Evolutionary conservation across 768 basidiomycete species (phyloP).

Genomic region (Auricularia heimuer): DNA sequence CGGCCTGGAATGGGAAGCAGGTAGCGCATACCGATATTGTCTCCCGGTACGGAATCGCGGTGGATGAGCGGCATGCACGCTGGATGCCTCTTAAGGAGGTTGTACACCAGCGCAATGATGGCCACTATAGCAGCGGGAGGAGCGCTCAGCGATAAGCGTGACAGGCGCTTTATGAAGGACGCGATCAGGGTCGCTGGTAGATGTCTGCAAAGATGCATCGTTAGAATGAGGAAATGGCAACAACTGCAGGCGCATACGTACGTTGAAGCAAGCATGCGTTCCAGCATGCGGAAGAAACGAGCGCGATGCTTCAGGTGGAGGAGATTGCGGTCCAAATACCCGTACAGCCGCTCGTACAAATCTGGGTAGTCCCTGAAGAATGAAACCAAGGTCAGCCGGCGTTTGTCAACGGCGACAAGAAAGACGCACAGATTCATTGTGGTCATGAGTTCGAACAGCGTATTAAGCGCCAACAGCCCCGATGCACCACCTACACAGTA

Average conservation of each 20-base stretch:
- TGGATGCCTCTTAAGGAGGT: slow-evolving; percentile 85
- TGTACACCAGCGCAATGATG: slow-evolving; percentile 89
- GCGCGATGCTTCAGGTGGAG: slow-evolving; percentile 89
- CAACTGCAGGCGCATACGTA: slow-evolving; percentile 28
- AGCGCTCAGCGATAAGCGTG: slow-evolving; percentile 72
- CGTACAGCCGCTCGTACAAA: slow-evolving; percentile 88
- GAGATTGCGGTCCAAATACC: slow-evolving; percentile 77
- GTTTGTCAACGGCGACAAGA: neutral
- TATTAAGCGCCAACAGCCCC: slow-evolving; percentile 84
- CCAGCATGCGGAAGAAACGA: slow-evolving; percentile 87
- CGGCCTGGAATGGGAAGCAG: neutral
- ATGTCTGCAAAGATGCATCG: slow-evolving; percentile 40
- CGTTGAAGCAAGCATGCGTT: slow-evolving; percentile 88
- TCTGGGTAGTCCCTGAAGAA: slow-evolving; percentile 81
- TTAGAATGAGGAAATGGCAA: neutral
- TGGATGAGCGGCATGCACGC: slow-evolving; percentile 92
- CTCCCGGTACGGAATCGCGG: slow-evolving; percentile 26
- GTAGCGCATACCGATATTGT: slow-evolving; percentile 8
- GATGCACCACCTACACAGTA: slow-evolving; percentile 57
- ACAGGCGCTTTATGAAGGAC: slow-evolving; percentile 87
- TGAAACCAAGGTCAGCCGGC: slow-evolving; percentile 2
- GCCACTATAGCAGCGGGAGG: slow-evolving; percentile 88
- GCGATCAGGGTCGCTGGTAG: slow-evolving; percentile 86
- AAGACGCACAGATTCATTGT: slow-evolving; percentile 80
- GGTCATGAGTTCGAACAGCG: slow-evolving; percentile 81